A percentile compares a stretch with the other conserved stretches of the same genome.
phyloP scores from a whole-genome alignment of 176 grass and related monocot species.

The Puya raimondii region DNA sequence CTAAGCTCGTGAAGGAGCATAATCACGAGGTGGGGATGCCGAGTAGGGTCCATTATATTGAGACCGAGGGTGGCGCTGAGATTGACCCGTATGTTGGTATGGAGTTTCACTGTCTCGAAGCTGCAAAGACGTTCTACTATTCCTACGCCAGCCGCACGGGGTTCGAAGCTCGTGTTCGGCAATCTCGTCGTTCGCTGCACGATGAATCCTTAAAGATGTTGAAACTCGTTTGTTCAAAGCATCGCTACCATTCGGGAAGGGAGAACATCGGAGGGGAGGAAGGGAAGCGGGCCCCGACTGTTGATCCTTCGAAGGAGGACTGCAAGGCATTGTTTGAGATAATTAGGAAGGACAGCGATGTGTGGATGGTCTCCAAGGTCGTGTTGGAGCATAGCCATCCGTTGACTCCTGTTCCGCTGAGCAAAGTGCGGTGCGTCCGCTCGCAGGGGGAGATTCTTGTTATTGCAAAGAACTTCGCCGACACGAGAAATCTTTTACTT shows the following conservation, averaged over 20 bases:
- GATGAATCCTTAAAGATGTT: conserved; percentile 94
- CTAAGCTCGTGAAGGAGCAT: conserved; percentile 92
- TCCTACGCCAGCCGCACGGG: conserved; percentile 64
- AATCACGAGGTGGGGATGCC: conserved; percentile 73
- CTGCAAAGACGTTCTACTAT: conserved; percentile 87
- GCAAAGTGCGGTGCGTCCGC: conserved; percentile 77
- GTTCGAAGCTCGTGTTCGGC: conserved; percentile 81
- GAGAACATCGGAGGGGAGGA: conserved; percentile 52
- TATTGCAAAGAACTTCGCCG: conserved; percentile 89
- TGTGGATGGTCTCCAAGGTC: conserved; percentile 79
- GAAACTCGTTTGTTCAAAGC: conserved; percentile 95
- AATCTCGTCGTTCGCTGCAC: conserved; percentile 62
- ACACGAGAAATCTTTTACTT: conserved; percentile 82
- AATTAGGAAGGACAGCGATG: conserved; percentile 66
- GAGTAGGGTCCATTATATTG: conserved; percentile 67
- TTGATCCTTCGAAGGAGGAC: conserved; percentile 41
- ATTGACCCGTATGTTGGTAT: conserved; percentile 68
- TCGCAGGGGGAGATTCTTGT: conserved; percentile 89
- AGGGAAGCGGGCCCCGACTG: conserved; percentile 34
- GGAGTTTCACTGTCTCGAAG: conserved; percentile 77
- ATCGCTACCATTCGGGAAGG: conserved; percentile 74
- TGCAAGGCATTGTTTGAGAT: conserved; percentile 91
- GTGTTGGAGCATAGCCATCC: conserved; percentile 82
- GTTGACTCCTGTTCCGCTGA: conserved; percentile 40
- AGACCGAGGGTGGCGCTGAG: conserved; percentile 46